A percentile compares a stretch with the other conserved stretches of the same genome.
Conservation (phyloP, 495 filamentous ascomycete species). For the Xanthoparmelia taractica region DNA sequence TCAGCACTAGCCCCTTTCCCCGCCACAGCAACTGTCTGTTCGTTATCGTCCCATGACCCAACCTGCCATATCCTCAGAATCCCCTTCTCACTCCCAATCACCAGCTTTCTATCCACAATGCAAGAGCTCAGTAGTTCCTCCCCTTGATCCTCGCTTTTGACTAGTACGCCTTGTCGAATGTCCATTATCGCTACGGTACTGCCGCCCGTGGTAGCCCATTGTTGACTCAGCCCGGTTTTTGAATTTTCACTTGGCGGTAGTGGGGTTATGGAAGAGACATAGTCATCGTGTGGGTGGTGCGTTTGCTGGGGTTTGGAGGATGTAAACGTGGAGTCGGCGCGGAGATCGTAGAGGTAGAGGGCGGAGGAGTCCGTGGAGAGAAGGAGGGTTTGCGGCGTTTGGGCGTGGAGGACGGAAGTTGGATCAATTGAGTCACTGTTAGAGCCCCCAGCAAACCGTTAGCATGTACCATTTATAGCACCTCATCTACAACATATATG, state of each 20-base stretch:
- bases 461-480: background rate
- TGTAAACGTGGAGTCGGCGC: constrained; percentile 49
- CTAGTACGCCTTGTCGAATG: constrained; percentile 69
- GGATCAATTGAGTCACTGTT: constrained; percentile 42
- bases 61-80: constrained; percentile 88
- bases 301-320: constrained; percentile 60
- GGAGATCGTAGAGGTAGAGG: constrained; percentile 85
- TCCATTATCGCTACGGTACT: constrained; percentile 86
- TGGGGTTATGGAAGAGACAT: constrained; percentile 80
- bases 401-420: constrained; percentile 67
- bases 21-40: constrained; percentile 75
- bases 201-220: constrained; percentile 87
- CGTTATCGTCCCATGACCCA: constrained; percentile 89
- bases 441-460: background rate
- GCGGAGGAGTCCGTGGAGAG: constrained; percentile 84
- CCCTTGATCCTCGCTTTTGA: constrained; percentile 85
- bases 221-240: constrained; percentile 78
- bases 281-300: constrained; percentile 82
- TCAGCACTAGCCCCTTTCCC: constrained; percentile 64
- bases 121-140: constrained; percentile 79
- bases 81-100: constrained; percentile 72
- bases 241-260: constrained; percentile 69
- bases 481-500: background rate
- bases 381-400: constrained; percentile 81
- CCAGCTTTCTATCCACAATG: constrained; percentile 70